Evolutionary conservation across 2,329 filamentous ascomycete genomes (phyloP).

Genomic region (Tolypocladium paradoxum): DNA sequence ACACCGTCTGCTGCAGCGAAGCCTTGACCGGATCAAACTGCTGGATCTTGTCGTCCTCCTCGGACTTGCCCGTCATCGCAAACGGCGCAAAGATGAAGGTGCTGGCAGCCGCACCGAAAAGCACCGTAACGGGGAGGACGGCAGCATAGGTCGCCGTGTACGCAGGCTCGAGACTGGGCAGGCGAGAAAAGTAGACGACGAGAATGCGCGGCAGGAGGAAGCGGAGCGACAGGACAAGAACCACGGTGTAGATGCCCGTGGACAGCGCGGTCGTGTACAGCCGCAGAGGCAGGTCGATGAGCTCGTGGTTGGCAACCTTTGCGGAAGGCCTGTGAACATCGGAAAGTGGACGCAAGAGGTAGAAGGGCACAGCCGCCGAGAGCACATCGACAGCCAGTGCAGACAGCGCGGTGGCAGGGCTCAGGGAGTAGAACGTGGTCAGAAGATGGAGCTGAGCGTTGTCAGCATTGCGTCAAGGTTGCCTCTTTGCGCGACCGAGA

Average conservation of each 20-base stretch:
- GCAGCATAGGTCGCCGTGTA: conserved; percentile 52
- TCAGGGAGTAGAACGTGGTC: conserved; percentile 65
- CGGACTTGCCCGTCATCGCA: conserved; percentile 38
- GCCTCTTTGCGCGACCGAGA: neutral
- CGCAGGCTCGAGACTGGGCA: conserved; percentile 58
- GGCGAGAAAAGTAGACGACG: conserved; percentile 62
- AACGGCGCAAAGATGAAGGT: conserved; percentile 69
- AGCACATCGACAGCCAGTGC: conserved; percentile 58
- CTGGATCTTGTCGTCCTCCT: conserved; percentile 35
- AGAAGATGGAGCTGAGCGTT: conserved; percentile 56
- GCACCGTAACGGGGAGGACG: conserved; percentile 46
- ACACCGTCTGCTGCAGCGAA: conserved; percentile 57
- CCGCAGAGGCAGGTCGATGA: conserved; percentile 54
- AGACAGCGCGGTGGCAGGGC: conserved; percentile 45
- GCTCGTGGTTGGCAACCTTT: conserved; percentile 48
- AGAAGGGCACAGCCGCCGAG: conserved; percentile 63
- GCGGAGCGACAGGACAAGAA: conserved; percentile 57
- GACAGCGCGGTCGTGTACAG: conserved; percentile 58
- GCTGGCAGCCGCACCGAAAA: conserved; percentile 59
- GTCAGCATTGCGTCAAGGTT: neutral
- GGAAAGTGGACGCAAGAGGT: conserved; percentile 59
- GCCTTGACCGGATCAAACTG: conserved; percentile 56
- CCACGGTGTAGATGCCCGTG: conserved; percentile 63
- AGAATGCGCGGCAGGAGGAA: conserved; percentile 62
- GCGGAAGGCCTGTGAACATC: conserved; percentile 48